Base-by-base conservation (phyloP, 768 basidiomycete species). In the button mushroom (Agaricus bisporus) region DNA sequence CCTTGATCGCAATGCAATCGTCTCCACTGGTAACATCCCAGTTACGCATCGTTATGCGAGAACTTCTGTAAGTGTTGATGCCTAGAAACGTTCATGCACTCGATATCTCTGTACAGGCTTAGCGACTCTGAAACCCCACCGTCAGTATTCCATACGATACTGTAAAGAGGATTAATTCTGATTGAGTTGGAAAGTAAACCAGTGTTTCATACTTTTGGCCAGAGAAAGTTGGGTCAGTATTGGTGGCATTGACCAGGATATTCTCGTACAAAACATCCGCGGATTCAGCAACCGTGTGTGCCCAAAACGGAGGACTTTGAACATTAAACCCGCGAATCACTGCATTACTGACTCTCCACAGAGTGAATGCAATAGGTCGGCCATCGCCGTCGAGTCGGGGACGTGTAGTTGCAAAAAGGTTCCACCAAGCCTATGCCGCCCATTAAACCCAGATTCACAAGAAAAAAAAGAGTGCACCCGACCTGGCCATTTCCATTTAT, bases 11-110 rank as follows among this genome's bases (percentile, higher is more conserved):
- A n/a, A 83, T 64, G 54, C 81, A 83, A 58, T 83, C 81, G 59
- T 83, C 82, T 15, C 81, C 80, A 50, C 74, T 78, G n/a, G 80
- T 82, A 15, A 83, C 70, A 64, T 83, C 80, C 76, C 76, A 83
- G 60, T 83, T 79, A 36, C 75, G 56, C 54, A 84, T 59, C 2
- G 73, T 64, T 32, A 83, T 63, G 4, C 66, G 60, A 55, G 78
- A 71, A 54, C 78, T 78, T 28, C 79, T 70, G 57, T 76, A 83
- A 0, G 79, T 82, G 61, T 81, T 70, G 49, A 81, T 80, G 1
- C 80, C 79, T 79, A 25, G 17, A 7, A 32, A 41, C 8, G 5
- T 11, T 11, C 32, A 25, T 15, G 36, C 12, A 25, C 36, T 11
- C 41, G 12, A 35, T 4, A 12, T 14, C 6, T 5, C 9, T 26